Conservation (phyloP, 345 rosid genomes). For the Garcia nutans region DNA sequence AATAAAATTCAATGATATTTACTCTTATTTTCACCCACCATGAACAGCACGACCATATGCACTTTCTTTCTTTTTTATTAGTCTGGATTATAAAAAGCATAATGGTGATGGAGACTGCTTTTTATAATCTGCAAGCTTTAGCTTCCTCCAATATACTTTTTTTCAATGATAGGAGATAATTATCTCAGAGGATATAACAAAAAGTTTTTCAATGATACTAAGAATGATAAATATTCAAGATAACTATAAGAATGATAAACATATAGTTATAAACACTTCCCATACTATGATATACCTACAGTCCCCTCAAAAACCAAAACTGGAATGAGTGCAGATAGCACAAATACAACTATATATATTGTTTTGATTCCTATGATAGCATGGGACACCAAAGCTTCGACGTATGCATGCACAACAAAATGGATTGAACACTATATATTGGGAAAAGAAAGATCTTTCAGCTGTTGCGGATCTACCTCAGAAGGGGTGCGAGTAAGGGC, state of each 20-base stretch:
- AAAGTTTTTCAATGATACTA: background rate
- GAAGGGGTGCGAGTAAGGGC: conserved; percentile 88
- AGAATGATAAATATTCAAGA: background rate
- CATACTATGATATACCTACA: background rate
- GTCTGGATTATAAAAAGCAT: no score
- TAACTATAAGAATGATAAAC: background rate
- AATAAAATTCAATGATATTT: no score
- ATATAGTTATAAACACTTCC: background rate
- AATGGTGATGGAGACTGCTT: no score
- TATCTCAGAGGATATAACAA: no score
- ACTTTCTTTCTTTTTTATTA: no score
- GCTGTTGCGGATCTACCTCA: conserved; percentile 84
- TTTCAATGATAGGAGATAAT: no score
- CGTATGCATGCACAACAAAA: background rate
- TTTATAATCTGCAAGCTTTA: no score
- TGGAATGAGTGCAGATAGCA: background rate
- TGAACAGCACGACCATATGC: no score
- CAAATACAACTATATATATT: background rate
- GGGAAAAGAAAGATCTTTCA: conserved; percentile 60
- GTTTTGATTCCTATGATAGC: background rate
- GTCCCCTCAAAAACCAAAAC: background rate
- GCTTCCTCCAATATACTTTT: no score
- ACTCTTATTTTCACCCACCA: no score
- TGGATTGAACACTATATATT: conserved; percentile 21
- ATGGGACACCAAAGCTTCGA: background rate